Conservation (phyloP, 2,329 filamentous ascomycete species). For the Monascus ruber region DNA sequence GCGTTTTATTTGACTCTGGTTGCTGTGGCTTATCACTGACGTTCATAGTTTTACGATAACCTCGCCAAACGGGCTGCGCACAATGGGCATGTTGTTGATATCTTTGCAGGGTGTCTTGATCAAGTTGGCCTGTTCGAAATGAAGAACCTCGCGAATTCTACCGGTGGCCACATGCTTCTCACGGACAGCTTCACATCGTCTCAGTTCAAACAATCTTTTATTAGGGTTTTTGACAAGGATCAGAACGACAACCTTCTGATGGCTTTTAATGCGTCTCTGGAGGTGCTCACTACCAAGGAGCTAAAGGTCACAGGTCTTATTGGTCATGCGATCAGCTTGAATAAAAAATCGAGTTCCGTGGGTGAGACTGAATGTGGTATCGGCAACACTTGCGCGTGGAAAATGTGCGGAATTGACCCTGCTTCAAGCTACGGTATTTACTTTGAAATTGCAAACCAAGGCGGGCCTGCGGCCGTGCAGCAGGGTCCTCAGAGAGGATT, state of each 20-base stretch:
- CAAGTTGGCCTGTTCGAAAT: conserved; percentile 96
- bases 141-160: conserved; percentile 93
- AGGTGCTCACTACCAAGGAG: conserved; percentile 95
- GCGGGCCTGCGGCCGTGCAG: conserved; percentile 72
- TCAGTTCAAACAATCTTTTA: conserved; percentile 98
- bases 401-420: conserved; percentile 97
- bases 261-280: conserved; percentile 94
- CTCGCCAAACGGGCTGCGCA: conserved; percentile 89
- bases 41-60: conserved; percentile 75
- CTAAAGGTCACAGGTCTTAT: conserved; percentile 96
- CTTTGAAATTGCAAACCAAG: conserved; percentile 94
- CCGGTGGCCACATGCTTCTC: conserved; percentile 94
- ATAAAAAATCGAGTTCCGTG: conserved; percentile 95
- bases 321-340: conserved; percentile 88
- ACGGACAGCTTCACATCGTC: conserved; percentile 98
- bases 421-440: conserved; percentile 90
- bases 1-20: conserved; percentile 7
- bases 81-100: conserved; percentile 94
- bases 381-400: conserved; percentile 97
- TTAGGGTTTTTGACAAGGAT: conserved; percentile 94
- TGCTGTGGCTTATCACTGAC: conserved; percentile 8
- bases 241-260: conserved; percentile 87
- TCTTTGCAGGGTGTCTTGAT: conserved; percentile 93
- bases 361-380: conserved; percentile 98
- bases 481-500: conserved; percentile 83